Evolutionary conservation across 768 basidiomycete species (phyloP).

Genomic region (Chalciporus piperatus): DNA sequence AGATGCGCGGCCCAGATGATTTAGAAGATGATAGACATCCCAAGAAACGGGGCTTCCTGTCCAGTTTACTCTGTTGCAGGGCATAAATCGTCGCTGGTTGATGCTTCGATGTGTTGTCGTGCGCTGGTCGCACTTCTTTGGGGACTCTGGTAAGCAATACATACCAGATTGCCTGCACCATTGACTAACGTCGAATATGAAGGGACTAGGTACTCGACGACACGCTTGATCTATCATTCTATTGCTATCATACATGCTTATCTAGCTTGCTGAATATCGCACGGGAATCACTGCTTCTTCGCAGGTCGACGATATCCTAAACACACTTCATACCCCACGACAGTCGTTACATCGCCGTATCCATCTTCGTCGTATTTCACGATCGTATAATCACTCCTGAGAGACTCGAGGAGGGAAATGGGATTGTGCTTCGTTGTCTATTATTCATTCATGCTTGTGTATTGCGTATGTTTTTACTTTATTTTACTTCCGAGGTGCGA

Average conservation of each 20-base stretch:
- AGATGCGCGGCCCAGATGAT: conserved; percentile 56
- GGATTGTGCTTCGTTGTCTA: conserved; percentile 24
- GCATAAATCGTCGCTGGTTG: conserved; percentile 40
- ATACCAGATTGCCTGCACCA: not conserved
- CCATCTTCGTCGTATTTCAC: conserved; percentile 12
- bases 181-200: conserved; percentile 2
- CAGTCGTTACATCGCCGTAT: conserved; percentile 27
- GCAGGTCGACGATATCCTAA: conserved; percentile 32
- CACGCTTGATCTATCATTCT: conserved; percentile 31
- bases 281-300: conserved; percentile 28
- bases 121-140: conserved; percentile 30
- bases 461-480: conserved; percentile 30
- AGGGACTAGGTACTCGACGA: conserved; percentile 31
- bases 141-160: conserved; percentile 24
- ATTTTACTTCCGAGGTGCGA: conserved; percentile 22
- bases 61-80: conserved; percentile 66
- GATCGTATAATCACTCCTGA: conserved; percentile 2
- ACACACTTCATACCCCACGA: conserved; percentile 26
- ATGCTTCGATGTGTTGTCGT: conserved; percentile 19
- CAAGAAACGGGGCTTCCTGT: conserved; percentile 60
- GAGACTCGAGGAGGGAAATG: conserved; percentile 6
- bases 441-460: conserved; percentile 26
- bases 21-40: conserved; percentile 65
- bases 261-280: conserved; percentile 29
- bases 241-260: conserved; percentile 34